Evolutionary conservation across 805 yeast species (phyloP).

Genomic region (Starmerella bombicola): DNA sequence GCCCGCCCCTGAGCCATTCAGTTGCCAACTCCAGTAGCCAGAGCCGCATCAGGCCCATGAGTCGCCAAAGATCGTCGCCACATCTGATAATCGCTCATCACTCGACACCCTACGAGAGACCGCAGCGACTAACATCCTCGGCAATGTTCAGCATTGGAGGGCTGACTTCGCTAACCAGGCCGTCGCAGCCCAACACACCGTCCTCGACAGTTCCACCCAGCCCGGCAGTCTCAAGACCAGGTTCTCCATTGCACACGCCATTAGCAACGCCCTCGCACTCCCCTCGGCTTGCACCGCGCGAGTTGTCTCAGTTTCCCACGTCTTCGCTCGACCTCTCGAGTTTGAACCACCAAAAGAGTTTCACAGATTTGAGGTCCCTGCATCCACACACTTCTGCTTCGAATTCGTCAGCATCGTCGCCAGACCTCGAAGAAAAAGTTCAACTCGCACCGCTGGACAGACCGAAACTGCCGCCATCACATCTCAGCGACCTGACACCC

Average conservation of each 20-base stretch:
- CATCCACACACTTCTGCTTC: background rate
- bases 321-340: conserved; percentile 4
- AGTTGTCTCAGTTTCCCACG: conserved; percentile 8
- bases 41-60: conserved; percentile 11
- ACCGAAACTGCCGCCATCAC: background rate
- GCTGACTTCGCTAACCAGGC: background rate
- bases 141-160: conserved; percentile 23
- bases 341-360: background rate
- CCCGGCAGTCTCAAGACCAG: conserved; percentile 30
- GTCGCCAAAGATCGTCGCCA: conserved; percentile 23
- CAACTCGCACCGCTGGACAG: conserved; percentile 10
- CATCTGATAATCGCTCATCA: conserved; percentile 18
- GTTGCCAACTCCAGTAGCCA: too few species aligned
- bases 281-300: conserved; percentile 33
- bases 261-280: conserved; percentile 37
- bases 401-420: conserved; percentile 1
- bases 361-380: background rate
- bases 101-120: conserved; percentile 25
- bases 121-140: conserved; percentile 16
- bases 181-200: conserved; percentile 34
- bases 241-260: conserved; percentile 35
- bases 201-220: conserved; percentile 34
- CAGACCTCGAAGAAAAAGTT: background rate
- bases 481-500: conserved; percentile 5
- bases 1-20: too few species aligned